Base-by-base conservation (phyloP, 805 yeast species). In the Saccharomyces mikatae region DNA sequence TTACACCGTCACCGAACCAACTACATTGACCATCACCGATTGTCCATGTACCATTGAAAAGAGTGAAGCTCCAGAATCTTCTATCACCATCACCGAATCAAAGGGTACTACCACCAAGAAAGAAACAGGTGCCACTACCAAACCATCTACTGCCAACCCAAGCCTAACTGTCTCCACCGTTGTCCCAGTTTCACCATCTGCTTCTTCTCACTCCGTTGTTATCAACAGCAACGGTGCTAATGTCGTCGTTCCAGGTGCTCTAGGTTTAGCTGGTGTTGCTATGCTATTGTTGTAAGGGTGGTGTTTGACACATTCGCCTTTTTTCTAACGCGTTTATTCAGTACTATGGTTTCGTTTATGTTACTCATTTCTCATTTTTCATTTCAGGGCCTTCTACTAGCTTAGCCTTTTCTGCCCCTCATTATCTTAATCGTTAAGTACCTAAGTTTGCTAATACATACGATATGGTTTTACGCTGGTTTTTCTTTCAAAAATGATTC, bases 1-100 rank as follows among this genome's bases (percentile, higher is more conserved):
- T 26, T 52, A 56, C 41, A 52, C 60, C 21, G 41, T 46, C 28
- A 46, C 32, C 13, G 50, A 21, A 21, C 50, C 48, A 49, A 48
- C 36, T 53, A 52, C 62, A 27, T 73, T 88, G 66, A 87, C 94
- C 71, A 79, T 87, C 81, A 86, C 95, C 66, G 85, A 88, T 79
- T 83, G 88, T 74, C 92, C 91, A 71, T 88, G 96, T 79, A 86
- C 92, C 36, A 66, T 82, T 67, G 56, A 63, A 26, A 58, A 49
- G 56, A 52, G 59, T 61, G 22, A 62, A 31, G 41, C 26, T 13
- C 32, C 61, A 27, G 58, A 49, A 29, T 48, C 58, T 36, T 53
- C 58, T 47, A 13, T 13, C 17, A 11, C 36, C 13, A 17, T 31
- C 8, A 31, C 36, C 36, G 36, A 31, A 31, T 31, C 36, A 4